These are phyloP conservation scores for Mortierella claussenii DNA, from an alignment of 192 early-diverging fungal species.

Conservation along the genomic window DNA sequence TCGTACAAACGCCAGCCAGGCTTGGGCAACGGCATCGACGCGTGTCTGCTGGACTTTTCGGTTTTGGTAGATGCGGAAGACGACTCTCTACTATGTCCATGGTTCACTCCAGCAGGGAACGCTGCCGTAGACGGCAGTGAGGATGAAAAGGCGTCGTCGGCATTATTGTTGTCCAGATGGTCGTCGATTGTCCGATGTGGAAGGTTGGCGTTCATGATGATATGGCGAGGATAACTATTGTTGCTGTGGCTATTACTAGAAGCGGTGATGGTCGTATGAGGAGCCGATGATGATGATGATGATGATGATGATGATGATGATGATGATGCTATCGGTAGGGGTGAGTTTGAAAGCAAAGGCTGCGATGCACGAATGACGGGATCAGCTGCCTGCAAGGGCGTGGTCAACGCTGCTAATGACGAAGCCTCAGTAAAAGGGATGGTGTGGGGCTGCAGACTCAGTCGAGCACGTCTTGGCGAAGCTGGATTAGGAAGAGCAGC, in stretches of 20 bases:
- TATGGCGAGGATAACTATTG: slow-evolving; percentile 28
- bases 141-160: slow-evolving; percentile 11
- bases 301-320: background rate
- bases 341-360: too few relatives aligned
- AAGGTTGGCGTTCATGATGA: slow-evolving; percentile 18
- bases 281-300: background rate
- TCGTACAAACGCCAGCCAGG: slow-evolving; percentile 45
- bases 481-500: slow-evolving; percentile 7
- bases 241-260: background rate
- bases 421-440: slow-evolving; percentile 1
- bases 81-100: background rate
- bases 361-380: too few relatives aligned
- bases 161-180: background rate
- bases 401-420: too few relatives aligned
- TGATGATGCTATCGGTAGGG: too few relatives aligned
- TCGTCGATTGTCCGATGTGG: slow-evolving; percentile 11
- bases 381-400: too few relatives aligned
- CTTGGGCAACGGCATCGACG: slow-evolving; percentile 41
- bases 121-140: slow-evolving; percentile 21
- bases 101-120: slow-evolving; percentile 24
- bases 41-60: slow-evolving; percentile 26
- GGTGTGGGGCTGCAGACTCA: slow-evolving; percentile 24
- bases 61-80: background rate
- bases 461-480: slow-evolving; percentile 17
- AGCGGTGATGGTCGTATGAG: background rate